Base-by-base conservation (phyloP, 2,329 filamentous ascomycete species). In the Capronia epimyces region DNA sequence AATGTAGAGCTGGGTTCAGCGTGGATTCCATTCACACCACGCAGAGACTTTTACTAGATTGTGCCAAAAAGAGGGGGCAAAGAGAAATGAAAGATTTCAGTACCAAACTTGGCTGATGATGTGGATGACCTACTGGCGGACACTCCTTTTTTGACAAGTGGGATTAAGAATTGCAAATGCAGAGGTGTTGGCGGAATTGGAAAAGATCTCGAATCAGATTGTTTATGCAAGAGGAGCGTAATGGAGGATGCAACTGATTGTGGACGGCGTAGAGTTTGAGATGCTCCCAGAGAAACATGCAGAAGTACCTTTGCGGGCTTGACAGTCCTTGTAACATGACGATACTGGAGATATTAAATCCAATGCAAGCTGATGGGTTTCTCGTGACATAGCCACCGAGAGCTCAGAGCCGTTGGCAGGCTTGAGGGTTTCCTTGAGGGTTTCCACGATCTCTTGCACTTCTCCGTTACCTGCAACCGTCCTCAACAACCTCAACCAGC, bases 191-290 rank as follows among this genome's bases (percentile, higher is more conserved):
- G 32, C 45, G 34, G 42, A 43, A 20, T 29, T 29, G 22, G 34
- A 53, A 43, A 50, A 37, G 41, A 3, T 15, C 25, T 44, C 18
- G 16, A 36, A 45, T 41, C 51, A 53, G 50, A 49, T 44, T 53
- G 50, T 41, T 46, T 24, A 53, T 45, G 51, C 42, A 32, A 36
- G 45, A 36, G 40, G 40, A 25, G 10, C 16, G 10, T 32, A 25
- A 39, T 32, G 40, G 16, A 41, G 29, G 24, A 18, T 32, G n/a
- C n/a, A 43, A 52, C 27, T 18, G 29, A 22, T 25, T 22, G 20
- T 41, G 9, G 13, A 37, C 27, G 13, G 27, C 27, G 13, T 3
- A 39, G 36, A 20, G 36, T 7, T 32, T 32, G 29, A n/a, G n/a
- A n/a, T n/a, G n/a, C n/a, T n/a, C n/a, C n/a, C n/a, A n/a, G n/a